These are phyloP conservation scores for Ophiostoma piceae DNA, from an alignment of 2,329 filamentous ascomycete genomes.

Conservation along the genomic window DNA sequence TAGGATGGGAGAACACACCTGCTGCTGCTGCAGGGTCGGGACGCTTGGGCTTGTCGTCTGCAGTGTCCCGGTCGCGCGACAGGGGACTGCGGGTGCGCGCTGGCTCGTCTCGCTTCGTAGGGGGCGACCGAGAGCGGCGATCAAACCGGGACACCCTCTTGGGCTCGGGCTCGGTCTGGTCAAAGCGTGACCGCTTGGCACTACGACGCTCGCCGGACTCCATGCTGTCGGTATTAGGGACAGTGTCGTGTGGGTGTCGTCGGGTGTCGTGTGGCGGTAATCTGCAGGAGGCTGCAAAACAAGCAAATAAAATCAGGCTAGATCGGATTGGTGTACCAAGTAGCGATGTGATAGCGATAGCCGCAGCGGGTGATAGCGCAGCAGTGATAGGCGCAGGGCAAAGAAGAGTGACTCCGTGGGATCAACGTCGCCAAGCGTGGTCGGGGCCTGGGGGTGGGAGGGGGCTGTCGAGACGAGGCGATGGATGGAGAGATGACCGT, in stretches of 20 bases:
- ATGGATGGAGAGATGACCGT: not conserved
- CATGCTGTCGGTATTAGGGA: conserved; percentile 45
- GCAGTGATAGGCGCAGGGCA: not conserved
- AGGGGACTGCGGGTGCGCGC: conserved; percentile 78
- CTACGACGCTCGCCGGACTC: conserved; percentile 54
- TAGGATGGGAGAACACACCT: conserved; percentile 46
- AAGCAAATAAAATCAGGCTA: conserved; percentile 12
- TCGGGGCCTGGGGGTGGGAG: not conserved
- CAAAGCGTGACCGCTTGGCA: conserved; percentile 87
- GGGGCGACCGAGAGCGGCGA: conserved; percentile 81
- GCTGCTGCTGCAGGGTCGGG: conserved; percentile 71
- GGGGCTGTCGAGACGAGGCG: not conserved
- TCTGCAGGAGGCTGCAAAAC: not conserved
- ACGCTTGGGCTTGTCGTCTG: conserved; percentile 40
- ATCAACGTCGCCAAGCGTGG: not conserved
- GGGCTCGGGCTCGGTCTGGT: conserved; percentile 80
- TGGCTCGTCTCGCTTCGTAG: conserved; percentile 59
- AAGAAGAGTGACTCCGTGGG: not conserved
- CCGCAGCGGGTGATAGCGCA: not conserved
- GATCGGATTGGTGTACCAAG: not conserved
- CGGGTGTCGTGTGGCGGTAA: not conserved
- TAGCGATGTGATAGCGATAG: not conserved
- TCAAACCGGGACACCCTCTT: conserved; percentile 78
- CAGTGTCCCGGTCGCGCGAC: conserved; percentile 38
- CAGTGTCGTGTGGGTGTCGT: not conserved